Evolutionary conservation across 129 eudicot species (phyloP), one percentile per base, ranked within the genome.

Genomic region (Ambrosia artemisiifolia): DNA sequence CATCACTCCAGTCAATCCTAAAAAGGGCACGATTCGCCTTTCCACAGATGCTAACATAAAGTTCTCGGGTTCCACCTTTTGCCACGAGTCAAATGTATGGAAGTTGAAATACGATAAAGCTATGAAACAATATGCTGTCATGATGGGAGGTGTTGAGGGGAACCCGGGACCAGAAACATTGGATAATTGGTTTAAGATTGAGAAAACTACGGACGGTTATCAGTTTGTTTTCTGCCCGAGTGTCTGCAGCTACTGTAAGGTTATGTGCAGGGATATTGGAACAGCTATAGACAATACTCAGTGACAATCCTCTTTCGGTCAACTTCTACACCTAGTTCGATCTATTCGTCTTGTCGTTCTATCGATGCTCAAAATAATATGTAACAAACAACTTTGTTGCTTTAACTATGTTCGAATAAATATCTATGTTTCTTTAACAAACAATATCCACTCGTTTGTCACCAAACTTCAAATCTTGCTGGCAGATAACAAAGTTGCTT

Each of bases 161-260:
- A 79, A 83, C 66, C 81, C 83, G 19, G 87, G 78, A 18, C 60
- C 8, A 0, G 7, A 48, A 32, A 81, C 79, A 3, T 1, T 60
- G 11, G 66, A 60, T n/a, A 83, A 75, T 48, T 79, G 87, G 87
- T 78, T 79, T 20, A 79, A 79, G 60, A 75, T 83, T 20, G 83
- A 75, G 47, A 79, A 79, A 75, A 65, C 65, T 51, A 43, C 32
- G 7, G 55, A 60, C 12, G 80, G 75, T 64, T 83, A 83, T 35
- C 75, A 79, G 79, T 75, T 79, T 0, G 75, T 70, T 19, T 75
- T 20, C 19, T 83, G 87, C 42, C 87, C 83, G 0, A 75, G 68
- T 2, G 83, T 83, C 0, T 75, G 81, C 20, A 71, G 61, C 28
- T 44, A 6, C 34, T 78, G 81, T 67, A 79, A 79, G 67, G 81